Evolutionary conservation across 83 land plant species (phyloP).

Genomic region (Thuja plicata): DNA sequence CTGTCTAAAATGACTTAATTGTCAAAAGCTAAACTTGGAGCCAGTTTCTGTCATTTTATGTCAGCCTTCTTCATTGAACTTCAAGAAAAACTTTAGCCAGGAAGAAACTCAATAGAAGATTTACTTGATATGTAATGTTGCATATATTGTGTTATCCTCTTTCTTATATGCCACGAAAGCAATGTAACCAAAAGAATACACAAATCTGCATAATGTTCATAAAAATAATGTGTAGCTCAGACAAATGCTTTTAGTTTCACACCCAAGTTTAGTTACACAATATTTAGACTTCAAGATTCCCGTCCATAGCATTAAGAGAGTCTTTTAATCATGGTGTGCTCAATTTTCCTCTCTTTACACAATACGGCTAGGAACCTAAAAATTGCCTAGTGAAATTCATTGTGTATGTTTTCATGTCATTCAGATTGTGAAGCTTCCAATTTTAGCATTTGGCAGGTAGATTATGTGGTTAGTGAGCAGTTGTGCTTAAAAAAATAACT

Average conservation of each 20-base stretch:
- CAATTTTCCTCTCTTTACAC: no score
- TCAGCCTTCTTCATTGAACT: neutral
- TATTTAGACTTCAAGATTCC: no score
- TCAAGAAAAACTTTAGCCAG: neutral
- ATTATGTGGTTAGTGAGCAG: neutral
- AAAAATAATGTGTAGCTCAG: neutral
- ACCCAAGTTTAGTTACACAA: neutral
- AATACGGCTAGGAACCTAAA: neutral
- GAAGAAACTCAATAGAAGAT: neutral
- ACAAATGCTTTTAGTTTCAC: neutral
- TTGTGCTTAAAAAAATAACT: neutral
- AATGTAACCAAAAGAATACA: no score
- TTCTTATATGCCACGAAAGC: neutral
- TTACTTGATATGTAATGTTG: neutral
- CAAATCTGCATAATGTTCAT: no score
- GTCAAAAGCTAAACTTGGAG: no score
- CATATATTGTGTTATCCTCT: neutral
- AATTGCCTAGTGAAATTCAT: neutral
- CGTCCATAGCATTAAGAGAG: no score
- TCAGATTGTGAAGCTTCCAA: neutral
- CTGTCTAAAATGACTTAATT: no score
- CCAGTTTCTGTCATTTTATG: neutral
- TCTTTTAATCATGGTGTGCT: no score
- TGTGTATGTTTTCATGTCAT: neutral
- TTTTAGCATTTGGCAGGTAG: neutral